Evolutionary conservation across 805 yeast species (phyloP).

Genomic region (Teunomyces barrocoloradensis): DNA sequence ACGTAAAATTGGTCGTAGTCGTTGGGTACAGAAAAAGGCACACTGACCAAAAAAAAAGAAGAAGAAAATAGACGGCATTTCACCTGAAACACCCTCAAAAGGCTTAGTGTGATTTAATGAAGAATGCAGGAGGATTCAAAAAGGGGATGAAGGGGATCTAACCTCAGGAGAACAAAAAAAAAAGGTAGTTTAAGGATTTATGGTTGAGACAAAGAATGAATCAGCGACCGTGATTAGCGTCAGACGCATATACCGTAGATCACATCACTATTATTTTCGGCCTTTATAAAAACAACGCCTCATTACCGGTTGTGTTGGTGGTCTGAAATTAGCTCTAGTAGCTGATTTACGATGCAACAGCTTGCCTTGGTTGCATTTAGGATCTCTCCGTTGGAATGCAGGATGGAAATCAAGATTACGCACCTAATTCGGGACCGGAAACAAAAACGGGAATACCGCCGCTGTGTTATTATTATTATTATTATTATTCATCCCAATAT

Average conservation of each 20-base stretch:
- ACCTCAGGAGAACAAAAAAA: too few species aligned
- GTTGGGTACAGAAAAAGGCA: too few species aligned
- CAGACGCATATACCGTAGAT: not conserved
- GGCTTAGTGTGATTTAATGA: too few species aligned
- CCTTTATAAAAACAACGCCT: not conserved
- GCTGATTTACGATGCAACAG: conserved; percentile 2
- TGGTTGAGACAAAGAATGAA: not conserved
- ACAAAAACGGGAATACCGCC: not conserved
- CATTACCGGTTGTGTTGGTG: not conserved
- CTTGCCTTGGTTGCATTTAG: not conserved
- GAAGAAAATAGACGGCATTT: too few species aligned
- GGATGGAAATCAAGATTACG: conserved; percentile 1
- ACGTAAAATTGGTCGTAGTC: too few species aligned
- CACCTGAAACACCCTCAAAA: too few species aligned
- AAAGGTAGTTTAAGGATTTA: not conserved
- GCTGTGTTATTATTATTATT: not conserved
- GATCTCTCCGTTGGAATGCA: not conserved
- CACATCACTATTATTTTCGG: not conserved
- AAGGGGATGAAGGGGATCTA: too few species aligned
- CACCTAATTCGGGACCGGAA: not conserved
- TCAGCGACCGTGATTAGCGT: not conserved
- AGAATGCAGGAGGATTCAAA: too few species aligned
- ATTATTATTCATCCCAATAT: not conserved
- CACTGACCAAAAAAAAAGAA: too few species aligned
- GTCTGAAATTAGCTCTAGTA: not conserved